Evolutionary conservation across 139 green algal species (phyloP), one percentile per base, ranked within the genome.

Genomic region (Picochlorum sp.): DNA sequence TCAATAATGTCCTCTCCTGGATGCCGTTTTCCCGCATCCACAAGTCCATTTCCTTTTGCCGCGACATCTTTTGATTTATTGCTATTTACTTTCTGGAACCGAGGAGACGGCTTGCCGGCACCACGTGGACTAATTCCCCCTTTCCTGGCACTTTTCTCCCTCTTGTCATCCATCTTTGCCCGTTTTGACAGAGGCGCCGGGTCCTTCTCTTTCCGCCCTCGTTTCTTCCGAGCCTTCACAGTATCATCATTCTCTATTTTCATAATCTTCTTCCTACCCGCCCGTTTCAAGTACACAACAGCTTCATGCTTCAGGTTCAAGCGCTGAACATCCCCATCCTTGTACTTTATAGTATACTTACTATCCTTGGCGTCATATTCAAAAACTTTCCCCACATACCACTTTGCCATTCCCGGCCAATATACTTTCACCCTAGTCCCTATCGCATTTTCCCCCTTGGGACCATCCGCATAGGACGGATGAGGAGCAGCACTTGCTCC

Each of bases 391-490:
- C 79, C 79, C 2, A 58, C 20, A 45, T 86, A 85, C 77, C 73
- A 82, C 24, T 57, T 65, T 40, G 58, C 53, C 79, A 85, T 86
- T 28, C 47, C 66, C 7, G 79, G 79, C 79, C 79, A 86, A 63
- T 81, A 85, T 8, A 85, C 56, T 16, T 55, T 57, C 5, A 85
- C 53, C 25, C 45, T 44, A 14, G 13, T 47, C 45, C 68, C 67
- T 20, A 85, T 67, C 5, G 62, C 66, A 10, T 57, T 63, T 16
- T 78, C 52, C 2, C 56, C 28, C 2, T 39, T 30, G 4, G 61
- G 66, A 20, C 35, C 65, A 7, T 20, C 6, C 6, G 44, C 55
- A 10, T 30, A 66, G 16, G 67, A 74, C 24, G 77, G 77, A 70
- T 86, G 85, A 13, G 71, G 31, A 6, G 59, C 22, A 9, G 64